Conservation (phyloP, 805 yeast species). For the Yarrowia osloensis region DNA sequence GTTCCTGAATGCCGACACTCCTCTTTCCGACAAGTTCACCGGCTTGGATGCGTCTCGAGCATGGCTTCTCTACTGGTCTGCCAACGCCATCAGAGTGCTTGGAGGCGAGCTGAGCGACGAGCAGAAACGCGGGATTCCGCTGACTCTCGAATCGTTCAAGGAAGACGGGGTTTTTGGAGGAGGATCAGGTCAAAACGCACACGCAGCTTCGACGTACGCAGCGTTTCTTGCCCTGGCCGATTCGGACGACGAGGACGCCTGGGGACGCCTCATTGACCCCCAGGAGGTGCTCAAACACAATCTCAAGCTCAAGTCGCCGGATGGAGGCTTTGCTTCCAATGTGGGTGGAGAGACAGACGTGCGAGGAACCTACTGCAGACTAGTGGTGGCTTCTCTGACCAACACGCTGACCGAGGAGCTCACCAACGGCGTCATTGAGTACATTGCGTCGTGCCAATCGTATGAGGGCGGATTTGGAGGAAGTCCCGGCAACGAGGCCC, state of each 20-base stretch:
- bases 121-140: constrained; percentile 37
- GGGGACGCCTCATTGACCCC: constrained; percentile 50
- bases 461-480: constrained; percentile 97
- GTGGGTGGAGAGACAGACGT: constrained; percentile 76
- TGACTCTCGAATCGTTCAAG: constrained; percentile 42
- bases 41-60: constrained; percentile 86
- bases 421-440: constrained; percentile 53
- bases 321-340: constrained; percentile 81
- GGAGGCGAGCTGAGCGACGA: constrained; percentile 41
- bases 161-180: constrained; percentile 78
- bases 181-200: constrained; percentile 79
- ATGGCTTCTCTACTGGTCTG: constrained; percentile 87
- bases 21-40: constrained; percentile 54
- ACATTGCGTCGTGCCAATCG: constrained; percentile 74
- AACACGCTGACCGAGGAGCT: constrained; percentile 65
- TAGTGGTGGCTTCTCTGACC: constrained; percentile 69
- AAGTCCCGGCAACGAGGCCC: constrained; percentile 82
- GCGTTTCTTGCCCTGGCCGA: constrained; percentile 63
- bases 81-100: constrained; percentile 54
- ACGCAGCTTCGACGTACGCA: constrained; percentile 83
- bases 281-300: constrained; percentile 62
- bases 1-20: constrained; percentile 40
- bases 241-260: constrained; percentile 47
- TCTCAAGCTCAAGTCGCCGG: constrained; percentile 56
- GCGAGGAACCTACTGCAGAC: constrained; percentile 83